phyloP scores from a whole-genome alignment of 73 alveolate species.

The Blepharisma stoltei region DNA sequence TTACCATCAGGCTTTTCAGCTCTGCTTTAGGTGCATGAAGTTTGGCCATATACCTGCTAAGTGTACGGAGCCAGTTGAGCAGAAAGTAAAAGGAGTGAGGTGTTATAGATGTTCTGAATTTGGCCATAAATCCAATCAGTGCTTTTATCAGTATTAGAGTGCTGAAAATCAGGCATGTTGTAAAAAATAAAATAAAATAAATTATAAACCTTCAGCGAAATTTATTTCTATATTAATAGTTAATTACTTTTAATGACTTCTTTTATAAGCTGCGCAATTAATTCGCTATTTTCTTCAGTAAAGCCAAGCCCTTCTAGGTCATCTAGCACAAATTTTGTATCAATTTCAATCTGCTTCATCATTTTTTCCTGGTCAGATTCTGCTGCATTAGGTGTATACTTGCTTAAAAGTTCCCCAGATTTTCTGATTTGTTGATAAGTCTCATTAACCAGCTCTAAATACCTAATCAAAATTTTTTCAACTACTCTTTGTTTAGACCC shows the following conservation, averaged over 20 bases:
- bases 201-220: too few species aligned
- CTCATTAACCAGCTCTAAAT: not conserved
- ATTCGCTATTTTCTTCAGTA: slow-evolving; percentile 5
- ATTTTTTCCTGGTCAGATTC: slow-evolving; percentile 11
- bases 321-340: not conserved
- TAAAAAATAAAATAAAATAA: too few species aligned
- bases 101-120: not conserved
- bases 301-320: not conserved
- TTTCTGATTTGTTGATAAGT: not conserved
- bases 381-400: not conserved
- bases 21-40: not conserved
- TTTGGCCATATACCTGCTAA: slow-evolving; percentile 7
- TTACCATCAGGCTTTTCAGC: not conserved
- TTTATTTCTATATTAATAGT: not conserved
- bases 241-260: not conserved
- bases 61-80: not conserved
- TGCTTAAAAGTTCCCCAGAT: not conserved
- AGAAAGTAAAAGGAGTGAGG: not conserved
- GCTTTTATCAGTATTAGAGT: not conserved
- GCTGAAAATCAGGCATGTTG: too few species aligned
- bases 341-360: not conserved
- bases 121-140: slow-evolving; percentile 11
- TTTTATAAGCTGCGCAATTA: not conserved
- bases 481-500: not conserved
- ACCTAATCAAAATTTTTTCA: not conserved